phyloP scores from a whole-genome alignment of 2,329 filamentous ascomycete species.

The Beauveria sp. region DNA sequence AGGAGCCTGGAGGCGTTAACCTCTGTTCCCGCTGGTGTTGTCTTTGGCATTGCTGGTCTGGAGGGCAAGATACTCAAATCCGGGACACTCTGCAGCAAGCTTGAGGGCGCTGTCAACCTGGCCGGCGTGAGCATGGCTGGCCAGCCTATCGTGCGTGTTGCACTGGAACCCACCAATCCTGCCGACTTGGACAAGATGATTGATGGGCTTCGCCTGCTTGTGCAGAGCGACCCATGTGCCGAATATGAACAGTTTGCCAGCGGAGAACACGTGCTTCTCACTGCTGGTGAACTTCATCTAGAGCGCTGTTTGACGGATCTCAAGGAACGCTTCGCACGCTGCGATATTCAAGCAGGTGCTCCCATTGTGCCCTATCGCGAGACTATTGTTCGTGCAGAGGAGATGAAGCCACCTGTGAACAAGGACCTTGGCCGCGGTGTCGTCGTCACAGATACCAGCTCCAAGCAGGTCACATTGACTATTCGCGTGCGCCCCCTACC shows the following conservation, averaged over 20 bases:
- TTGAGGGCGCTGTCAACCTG: conserved; percentile 82
- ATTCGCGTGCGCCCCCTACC: conserved; percentile 76
- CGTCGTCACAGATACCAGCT: conserved; percentile 67
- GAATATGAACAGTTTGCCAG: conserved; percentile 90
- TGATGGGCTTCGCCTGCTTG: conserved; percentile 72
- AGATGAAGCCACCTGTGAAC: conserved; percentile 86
- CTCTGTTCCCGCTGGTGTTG: conserved; percentile 83
- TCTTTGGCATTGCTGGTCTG: conserved; percentile 90
- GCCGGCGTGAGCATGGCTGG: conserved; percentile 74
- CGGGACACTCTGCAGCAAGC: conserved; percentile 81
- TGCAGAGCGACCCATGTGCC: conserved; percentile 91
- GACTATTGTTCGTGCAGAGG: conserved; percentile 76
- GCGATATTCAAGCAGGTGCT: conserved; percentile 88
- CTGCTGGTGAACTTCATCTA: conserved; percentile 87
- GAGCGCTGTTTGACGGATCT: conserved; percentile 92
- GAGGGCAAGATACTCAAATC: conserved; percentile 94
- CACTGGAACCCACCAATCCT: conserved; percentile 87
- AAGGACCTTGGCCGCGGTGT: conserved; percentile 80
- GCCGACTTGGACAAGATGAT: conserved; percentile 94
- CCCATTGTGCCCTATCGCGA: conserved; percentile 95
- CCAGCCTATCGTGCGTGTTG: conserved; percentile 90
- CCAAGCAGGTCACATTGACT: conserved; percentile 75
- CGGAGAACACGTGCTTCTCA: conserved; percentile 90
- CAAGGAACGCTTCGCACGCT: conserved; percentile 83
- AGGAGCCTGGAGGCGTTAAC: conserved; percentile 74